Percentiles rank a stretch among this genome's conserved stretches.
phyloP scores from a whole-genome alignment of 495 filamentous ascomycete genomes.

The Neurospora terricola region DNA sequence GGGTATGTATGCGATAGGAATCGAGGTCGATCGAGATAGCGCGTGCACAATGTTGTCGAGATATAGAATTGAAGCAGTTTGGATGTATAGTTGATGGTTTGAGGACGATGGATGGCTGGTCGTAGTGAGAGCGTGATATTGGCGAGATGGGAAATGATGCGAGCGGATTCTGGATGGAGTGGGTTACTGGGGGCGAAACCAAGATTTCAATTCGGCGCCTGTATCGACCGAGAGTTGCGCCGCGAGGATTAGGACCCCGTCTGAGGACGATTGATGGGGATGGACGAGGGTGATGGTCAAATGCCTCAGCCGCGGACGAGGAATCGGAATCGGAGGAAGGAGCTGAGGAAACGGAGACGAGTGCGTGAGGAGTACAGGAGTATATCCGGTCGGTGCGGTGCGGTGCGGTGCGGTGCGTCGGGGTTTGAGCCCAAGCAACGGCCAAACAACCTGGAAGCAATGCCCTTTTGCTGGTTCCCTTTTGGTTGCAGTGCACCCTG shows the following conservation, averaged over 20 bases:
- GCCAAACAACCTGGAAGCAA: neutral
- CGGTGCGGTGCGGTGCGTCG: neutral
- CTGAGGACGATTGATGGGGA: constrained; percentile 8
- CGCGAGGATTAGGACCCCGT: neutral
- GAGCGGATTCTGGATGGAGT: neutral
- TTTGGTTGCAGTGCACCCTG: neutral
- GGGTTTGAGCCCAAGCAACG: neutral
- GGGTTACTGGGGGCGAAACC: neutral
- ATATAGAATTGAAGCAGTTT: neutral
- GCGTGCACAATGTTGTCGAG: neutral
- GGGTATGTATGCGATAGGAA: neutral
- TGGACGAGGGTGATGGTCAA: constrained; percentile 13
- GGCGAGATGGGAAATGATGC: neutral
- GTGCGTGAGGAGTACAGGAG: neutral
- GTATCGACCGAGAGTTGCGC: neutral
- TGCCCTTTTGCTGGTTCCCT: neutral
- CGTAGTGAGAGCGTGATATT: neutral
- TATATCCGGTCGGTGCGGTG: neutral
- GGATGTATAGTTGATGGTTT: neutral
- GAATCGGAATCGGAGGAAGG: neutral
- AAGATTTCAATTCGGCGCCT: neutral
- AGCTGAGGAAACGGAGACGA: neutral
- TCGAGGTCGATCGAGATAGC: neutral
- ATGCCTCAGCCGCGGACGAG: constrained; percentile 23
- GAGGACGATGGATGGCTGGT: neutral